Evolutionary conservation across 441 rosid species (phyloP), one percentile per base, ranked within the genome.

Genomic region (Gossypium schwendimanii): DNA sequence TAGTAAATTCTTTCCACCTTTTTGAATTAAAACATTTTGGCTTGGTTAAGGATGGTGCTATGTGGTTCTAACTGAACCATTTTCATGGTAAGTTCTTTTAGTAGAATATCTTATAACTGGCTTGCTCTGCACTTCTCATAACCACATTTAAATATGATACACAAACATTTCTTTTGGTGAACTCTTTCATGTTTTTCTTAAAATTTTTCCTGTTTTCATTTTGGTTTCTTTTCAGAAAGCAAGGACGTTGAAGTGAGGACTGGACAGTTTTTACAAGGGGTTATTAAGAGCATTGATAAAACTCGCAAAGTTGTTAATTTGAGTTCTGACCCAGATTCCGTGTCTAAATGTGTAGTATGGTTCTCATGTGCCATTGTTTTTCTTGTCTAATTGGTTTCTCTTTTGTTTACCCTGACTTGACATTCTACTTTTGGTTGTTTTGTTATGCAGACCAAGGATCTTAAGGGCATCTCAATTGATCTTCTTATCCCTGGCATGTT

Each of bases 401-500:
- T 33, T 18, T 52, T 60, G 20, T 47, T 49, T 28, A 31, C 33
- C 11, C 26, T 8, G 41, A 15, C 39, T 72, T 12, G 21, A 3
- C n/a, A 49, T 50, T 57, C 57, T 55, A 74, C 53, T 63, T 69
- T 21, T 11, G 78, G 44, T 77, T 81, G 49, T 47, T 2, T 69
- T 71, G 76, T 49, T 80, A 31, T 78, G 57, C 87, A 95, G 99
- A 85, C 92, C 81, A 93, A 89, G 85, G 98, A 89, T 81, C 82
- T 90, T 74, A 91, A 81, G 81, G 97, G 99, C 68, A 84, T 93
- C 76, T 93, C 97, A 66, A 87, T 95, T 76, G 99, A 95, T 84
- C 94, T 90, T 84, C 97, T 95, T 63, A 75, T 83, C 76, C 99
- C 99, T 66, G 99, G 99, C 81, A 90, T 90, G 98, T 82, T 95